A percentile compares a stretch with the other conserved stretches of the same genome.
These are phyloP conservation scores for Phytopythium delawarense DNA, from an alignment of 352 stramenopile species.

Conservation along the genomic window DNA sequence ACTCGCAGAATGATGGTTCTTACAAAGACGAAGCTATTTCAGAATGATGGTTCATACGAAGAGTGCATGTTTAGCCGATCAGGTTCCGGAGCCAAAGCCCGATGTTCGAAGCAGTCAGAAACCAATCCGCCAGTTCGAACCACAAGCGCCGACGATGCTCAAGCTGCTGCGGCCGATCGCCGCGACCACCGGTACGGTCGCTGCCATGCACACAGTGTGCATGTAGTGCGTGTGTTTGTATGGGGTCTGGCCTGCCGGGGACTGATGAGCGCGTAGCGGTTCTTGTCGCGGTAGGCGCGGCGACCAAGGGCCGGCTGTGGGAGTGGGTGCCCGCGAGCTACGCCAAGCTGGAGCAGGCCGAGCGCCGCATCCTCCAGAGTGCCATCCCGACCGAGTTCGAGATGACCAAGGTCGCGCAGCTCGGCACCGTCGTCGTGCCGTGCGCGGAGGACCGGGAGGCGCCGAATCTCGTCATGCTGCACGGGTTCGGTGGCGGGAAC, in stretches of 20 bases:
- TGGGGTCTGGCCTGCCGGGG: background rate
- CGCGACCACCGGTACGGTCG: constrained; percentile 22
- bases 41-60: no score
- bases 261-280: constrained; percentile 26
- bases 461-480: constrained; percentile 76
- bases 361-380: constrained; percentile 57
- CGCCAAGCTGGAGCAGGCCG: constrained; percentile 48
- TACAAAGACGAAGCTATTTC: background rate
- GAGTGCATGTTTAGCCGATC: background rate
- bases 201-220: background rate
- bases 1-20: background rate
- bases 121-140: background rate
- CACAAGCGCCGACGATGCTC: constrained; percentile 11
- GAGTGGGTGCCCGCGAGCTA: constrained; percentile 77
- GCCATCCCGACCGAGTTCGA: constrained; percentile 47
- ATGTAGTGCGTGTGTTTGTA: background rate
- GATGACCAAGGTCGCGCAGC: constrained; percentile 74
- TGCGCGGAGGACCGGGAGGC: constrained; percentile 52
- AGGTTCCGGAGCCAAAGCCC: no score
- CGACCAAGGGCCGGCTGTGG: constrained; percentile 55
- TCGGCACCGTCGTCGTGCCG: constrained; percentile 77
- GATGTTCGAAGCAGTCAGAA: background rate
- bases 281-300: constrained; percentile 47
- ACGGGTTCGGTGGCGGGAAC: constrained; percentile 78
- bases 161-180: constrained; percentile 28